Base-by-base conservation (phyloP, 108 stramenopile genomes). In the Poteriospumella lacustris region DNA sequence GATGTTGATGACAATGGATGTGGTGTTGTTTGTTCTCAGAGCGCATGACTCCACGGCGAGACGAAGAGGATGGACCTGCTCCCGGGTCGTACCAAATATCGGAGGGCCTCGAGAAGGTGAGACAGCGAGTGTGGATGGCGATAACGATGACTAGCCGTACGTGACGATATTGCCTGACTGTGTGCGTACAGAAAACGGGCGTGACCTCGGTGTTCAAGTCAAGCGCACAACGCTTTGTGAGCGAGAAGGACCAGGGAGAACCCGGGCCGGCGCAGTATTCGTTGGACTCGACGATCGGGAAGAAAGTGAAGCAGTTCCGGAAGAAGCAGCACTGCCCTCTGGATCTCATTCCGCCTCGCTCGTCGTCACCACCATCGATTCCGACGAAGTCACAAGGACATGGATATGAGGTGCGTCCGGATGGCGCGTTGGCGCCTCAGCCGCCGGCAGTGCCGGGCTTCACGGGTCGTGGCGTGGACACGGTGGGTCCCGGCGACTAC, bases 311-410 rank as follows among this genome's bases (percentile, higher is more conserved):
- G 33, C 60, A 64, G 24, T 26, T 31, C 60, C 3, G 9, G 12
- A 26, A 3, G 28, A 9, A 24, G 28, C 9, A 19, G 31, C 31
- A 34, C 36, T 64, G 60, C 60, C 60, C 15, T 3, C 60, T 5
- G 5, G 5, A 9, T 5, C 31, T 24, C 28, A 64, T 5, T 24
- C 60, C 28, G 3, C 29, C 12, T 31, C 28, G 31, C 33, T 31
- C 29, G 24, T 24, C 33, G 60, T 64, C 60, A 52, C 47, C 60
- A 64, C 60, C 60, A 34, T 64, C 60, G 5, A 64, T 64, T 31
- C 60, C 60, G 36, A 24, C 60, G 9, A 3, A 24, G 36, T 12
- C 3, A 5, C 60, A 64, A 64, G 5, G 12, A 34, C 31, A 64
- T 24, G 60, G 60, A 5, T 64, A 64, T 33, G 60, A 64, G 31